Evolutionary conservation across 129 eudicot species (phyloP).

Genomic region (Solidago caesia): DNA sequence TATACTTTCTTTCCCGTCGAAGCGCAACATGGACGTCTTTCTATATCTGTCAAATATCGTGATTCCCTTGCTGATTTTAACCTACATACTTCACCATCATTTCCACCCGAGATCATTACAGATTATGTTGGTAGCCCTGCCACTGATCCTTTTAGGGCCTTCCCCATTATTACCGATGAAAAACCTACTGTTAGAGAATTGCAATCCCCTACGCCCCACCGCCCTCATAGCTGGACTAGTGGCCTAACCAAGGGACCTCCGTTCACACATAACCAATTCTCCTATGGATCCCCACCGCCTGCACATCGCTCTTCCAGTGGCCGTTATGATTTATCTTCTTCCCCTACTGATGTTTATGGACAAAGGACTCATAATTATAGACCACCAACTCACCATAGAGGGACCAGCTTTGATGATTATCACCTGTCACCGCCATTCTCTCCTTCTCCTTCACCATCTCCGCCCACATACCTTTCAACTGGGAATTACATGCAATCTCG

Average conservation of each 20-base stretch:
- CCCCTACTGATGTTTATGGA: constrained; percentile 54
- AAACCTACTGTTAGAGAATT: constrained; percentile 23
- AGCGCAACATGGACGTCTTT: constrained; percentile 76
- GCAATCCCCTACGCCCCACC: constrained; percentile 54
- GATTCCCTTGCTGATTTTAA: constrained; percentile 72
- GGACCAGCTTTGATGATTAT: constrained; percentile 51
- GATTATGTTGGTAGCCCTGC: constrained; percentile 99
- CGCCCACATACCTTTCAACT: constrained; percentile 60
- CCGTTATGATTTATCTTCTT: constrained; percentile 47
- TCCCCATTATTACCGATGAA: constrained; percentile 43
- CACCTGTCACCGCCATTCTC: constrained; percentile 95
- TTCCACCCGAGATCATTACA: constrained; percentile 80
- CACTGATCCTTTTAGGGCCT: constrained; percentile 86
- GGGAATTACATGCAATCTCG: constrained; percentile 59
- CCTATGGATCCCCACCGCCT: constrained; percentile 50
- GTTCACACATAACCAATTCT: constrained; percentile 38
- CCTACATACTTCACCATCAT: constrained; percentile 58
- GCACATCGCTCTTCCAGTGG: constrained; percentile 40
- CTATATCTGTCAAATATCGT: constrained; percentile 72
- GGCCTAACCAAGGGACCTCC: constrained; percentile 50
- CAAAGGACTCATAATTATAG: constrained; percentile 49
- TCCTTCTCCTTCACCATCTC: constrained; percentile 80
- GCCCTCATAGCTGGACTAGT: constrained; percentile 92
- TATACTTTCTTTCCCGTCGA: constrained; percentile 76
- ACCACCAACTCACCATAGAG: constrained; percentile 36